phyloP scores from a whole-genome alignment of 1,284 basidiomycete genomes.

The Papiliotrema nemorosa region DNA sequence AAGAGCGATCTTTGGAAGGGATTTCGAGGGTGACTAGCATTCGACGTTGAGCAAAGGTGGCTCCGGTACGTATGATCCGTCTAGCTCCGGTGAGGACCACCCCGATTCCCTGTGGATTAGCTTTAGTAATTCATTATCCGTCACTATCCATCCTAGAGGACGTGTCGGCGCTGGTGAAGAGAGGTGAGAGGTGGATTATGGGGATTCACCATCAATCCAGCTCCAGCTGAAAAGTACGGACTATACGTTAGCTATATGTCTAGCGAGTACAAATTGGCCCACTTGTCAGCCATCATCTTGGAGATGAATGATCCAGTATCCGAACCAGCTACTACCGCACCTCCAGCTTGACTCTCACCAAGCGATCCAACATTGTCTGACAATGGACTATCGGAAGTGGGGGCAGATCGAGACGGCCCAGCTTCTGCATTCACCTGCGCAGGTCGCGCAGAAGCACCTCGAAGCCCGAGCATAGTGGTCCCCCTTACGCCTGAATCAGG shows the following conservation, averaged over 20 bases:
- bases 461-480: constrained; percentile 13
- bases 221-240: constrained; percentile 93
- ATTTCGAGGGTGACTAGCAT: constrained; percentile 95
- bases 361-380: not conserved
- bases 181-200: not conserved
- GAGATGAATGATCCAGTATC: constrained; percentile 5
- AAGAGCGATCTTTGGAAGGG: constrained; percentile 89
- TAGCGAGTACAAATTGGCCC: constrained; percentile 4
- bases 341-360: not conserved
- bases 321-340: constrained; percentile 1
- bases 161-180: not conserved
- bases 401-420: constrained; percentile 14
- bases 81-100: constrained; percentile 73
- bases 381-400: not conserved
- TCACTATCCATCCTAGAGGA: too few species aligned
- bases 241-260: constrained; percentile 50
- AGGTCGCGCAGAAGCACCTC: not conserved
- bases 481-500: too few species aligned
- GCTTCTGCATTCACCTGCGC: constrained; percentile 5
- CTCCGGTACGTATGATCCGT: constrained; percentile 65
- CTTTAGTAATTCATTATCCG: not conserved
- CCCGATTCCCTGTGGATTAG: constrained; percentile 67
- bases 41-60: constrained; percentile 75
- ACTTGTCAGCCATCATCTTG: constrained; percentile 43
- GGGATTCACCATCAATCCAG: constrained; percentile 79